Evolutionary conservation across 2,329 filamentous ascomycete genomes (phyloP), one percentile per base, ranked within the genome.

Genomic region (Aspergillus amoenus): DNA sequence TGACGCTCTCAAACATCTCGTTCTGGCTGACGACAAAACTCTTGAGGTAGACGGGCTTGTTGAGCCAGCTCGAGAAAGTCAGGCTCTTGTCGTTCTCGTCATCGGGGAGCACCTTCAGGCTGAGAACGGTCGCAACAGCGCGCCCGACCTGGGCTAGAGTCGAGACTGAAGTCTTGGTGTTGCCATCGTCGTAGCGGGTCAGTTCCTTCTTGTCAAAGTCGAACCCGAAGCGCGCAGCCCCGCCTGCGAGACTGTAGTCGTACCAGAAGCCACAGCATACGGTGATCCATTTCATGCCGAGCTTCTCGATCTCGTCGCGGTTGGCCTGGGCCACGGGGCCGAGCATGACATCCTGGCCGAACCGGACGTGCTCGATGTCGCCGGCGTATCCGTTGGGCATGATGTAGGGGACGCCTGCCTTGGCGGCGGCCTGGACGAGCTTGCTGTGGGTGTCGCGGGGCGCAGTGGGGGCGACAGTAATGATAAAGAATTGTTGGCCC

Each of bases 1-100:
- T 78, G 12, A 87, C 71, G n/a, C 80, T 81, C 40, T 82, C 80
- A 53, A 90, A 78, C 76, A 90, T 89, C 9, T 90, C 86, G 11
- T 79, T 78, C 69, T 90, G 88, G 57, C 72, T 84, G 58, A 86
- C 63, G 11, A 74, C 68, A 73, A 88, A 89, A 59, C 82, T 86
- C 7, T 76, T 78, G 11, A 87, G 62, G 62, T 79, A 83, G 2
- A 87, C 66, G 0, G 65, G 61, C 49, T 78, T 77, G 68, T 86
- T 84, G 3, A 73, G 70, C 63, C 76, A 84, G 34, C 68, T 61
- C 7, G 62, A 75, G 8, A 85, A 56, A 8, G 76, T 75, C 2
- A 69, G 64, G 7, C 72, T 69, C 6, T 62, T 65, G 37, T 78
- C 75, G 1, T 67, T 67, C 40, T 67, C 64, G 27, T 69, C 73